Conservation (phyloP, 345 rosid genomes). For the Rubroshorea leprosula region DNA sequence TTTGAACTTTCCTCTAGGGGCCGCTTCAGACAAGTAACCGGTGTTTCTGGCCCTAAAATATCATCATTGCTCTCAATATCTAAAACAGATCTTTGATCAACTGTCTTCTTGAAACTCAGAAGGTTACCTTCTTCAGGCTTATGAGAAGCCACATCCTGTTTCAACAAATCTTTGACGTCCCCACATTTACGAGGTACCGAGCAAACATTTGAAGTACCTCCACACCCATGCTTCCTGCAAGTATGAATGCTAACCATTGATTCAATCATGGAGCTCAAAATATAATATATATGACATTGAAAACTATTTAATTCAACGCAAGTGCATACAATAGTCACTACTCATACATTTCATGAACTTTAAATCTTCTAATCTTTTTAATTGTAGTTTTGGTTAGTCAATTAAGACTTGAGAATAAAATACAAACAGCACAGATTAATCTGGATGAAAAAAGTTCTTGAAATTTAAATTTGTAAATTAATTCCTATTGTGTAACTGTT, state of each 20-base stretch:
- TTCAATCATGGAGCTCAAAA: background rate
- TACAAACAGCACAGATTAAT: no score
- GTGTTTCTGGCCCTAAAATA: constrained; percentile 70
- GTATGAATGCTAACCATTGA: background rate
- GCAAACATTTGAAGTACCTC: constrained; percentile 17
- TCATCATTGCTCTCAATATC: constrained; percentile 27
- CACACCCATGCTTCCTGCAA: constrained; percentile 37
- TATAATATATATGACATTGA: background rate
- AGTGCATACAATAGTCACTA: background rate
- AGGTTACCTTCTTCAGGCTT: constrained; percentile 24
- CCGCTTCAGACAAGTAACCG: constrained; percentile 70
- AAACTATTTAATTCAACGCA: background rate
- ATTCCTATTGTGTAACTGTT: no score
- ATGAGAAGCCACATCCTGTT: constrained; percentile 16
- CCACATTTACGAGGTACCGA: constrained; percentile 21
- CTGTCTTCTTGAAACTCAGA: constrained; percentile 17
- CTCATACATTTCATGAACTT: background rate
- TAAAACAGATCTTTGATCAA: constrained; percentile 17
- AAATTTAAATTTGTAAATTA: no score
- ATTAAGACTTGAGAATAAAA: background rate
- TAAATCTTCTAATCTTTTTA: no score
- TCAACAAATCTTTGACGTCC: constrained; percentile 13
- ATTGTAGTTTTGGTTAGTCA: no score
- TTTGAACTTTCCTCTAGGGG: constrained; percentile 42
- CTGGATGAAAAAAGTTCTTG: no score